Base-by-base conservation (phyloP, 805 yeast genomes). In the Metschnikowia matae region DNA sequence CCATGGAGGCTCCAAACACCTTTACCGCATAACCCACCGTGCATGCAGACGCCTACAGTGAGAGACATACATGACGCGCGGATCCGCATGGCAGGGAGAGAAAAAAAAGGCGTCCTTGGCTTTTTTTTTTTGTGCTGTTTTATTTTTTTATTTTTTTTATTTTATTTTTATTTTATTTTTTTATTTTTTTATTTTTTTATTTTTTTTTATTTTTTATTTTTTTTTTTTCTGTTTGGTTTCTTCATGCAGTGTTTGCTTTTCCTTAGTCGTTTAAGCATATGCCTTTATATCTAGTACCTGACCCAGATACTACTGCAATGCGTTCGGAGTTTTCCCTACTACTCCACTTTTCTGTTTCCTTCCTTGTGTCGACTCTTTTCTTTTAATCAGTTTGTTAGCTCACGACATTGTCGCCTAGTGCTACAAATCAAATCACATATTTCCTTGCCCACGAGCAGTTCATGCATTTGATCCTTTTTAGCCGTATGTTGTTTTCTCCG, bases 61-160 rank as follows among this genome's bases (percentile, higher is more conserved):
- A 26, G 46, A 44, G 46, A 44, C 46, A 44, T 35, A 33, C 46
- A 44, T 44, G 40, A 34, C 13, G 46, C 46, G 26, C 32, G 17
- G 40, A 7, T 15, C 33, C 34, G 46, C 40, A 44, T 36, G 33
- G 46, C 31, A 14, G 45, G 46, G 33, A 43, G 32, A 43, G 37
- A 7, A 18, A 7, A 7, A 42, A 41, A 42, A 42, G n/a, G 32
- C 45, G 45, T 37, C 38, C 45, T 35, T 35, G 40, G 34, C 18
- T 10, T 31, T 31, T 31, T 31, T 31, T 43, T 43, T 43, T 34
- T 23, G 2, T 15, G 14, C 36, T 23, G 21, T 34, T 35, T 23
- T 44, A 33, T 15, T 40, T 15, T 6, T 23, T 2, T 23, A 21
- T 21, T 18, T 18, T 18, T 18, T 2, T 23, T 35, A 23, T 44